Base-by-base conservation (phyloP, 495 filamentous ascomycete genomes). In the Aspergillus wentii region DNA sequence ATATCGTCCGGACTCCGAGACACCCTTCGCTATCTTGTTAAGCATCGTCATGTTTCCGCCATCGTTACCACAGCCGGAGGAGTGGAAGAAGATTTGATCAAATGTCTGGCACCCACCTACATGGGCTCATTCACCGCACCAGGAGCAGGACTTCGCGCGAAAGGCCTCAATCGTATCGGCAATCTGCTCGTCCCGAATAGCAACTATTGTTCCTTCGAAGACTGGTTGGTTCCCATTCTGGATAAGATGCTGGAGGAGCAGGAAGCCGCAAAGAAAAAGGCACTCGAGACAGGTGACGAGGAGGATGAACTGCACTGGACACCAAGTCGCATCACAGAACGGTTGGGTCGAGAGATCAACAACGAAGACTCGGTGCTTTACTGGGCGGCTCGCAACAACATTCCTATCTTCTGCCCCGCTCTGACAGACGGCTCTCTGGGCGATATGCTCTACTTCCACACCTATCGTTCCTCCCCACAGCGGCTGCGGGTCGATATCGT, bases 371-470 rank as follows among this genome's bases (percentile, higher is more conserved):
- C 83, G 2, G 88, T 98, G 3, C 85, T 84, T 50, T 95, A 95
- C 67, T 97, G 92, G 92, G 89, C 89, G 0, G 87, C 80, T 54
- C 84, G 83, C 57, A 95, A 98, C 65, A 63, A 86, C 59, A 97
- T 97, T 36, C 94, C 92, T 0, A 81, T 98, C 8, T 98, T 97
- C 73, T 95, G 90, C 52, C 94, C 92, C 0, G 92, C 92, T 7
- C 66, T 97, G 44, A 98, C 94, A 2, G 92, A 98, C 49, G 94
- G 92, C 5, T 90, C 84, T 33, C 63, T 97, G 13, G 94, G 92
- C 1, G 92, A 98, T 55, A 98, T 98, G 94, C 62, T 97, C 17
- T 95, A 94, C 58, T 95, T 96, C 61, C 89, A 97, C 66, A 92
- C 88, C 2, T 98, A 82, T 76, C 86, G 85, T 52, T 66, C 83